A percentile compares a stretch with the other conserved stretches of the same genome.
These are phyloP conservation scores for Ustilago sp. DNA, from an alignment of 1,284 basidiomycete species.

Conservation along the genomic window DNA sequence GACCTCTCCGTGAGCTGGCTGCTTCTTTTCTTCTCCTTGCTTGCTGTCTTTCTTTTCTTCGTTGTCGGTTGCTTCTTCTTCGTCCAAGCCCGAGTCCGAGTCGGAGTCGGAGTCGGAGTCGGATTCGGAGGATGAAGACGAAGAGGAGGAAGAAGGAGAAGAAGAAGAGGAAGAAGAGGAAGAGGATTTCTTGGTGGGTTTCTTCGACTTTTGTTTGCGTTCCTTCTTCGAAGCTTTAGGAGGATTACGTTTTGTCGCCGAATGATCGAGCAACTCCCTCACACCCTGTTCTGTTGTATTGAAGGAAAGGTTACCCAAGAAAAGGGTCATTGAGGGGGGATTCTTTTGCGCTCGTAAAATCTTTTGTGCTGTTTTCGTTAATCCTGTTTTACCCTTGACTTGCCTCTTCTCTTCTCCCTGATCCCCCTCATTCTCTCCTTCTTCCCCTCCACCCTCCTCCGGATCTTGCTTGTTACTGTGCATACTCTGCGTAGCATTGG, in stretches of 20 bases:
- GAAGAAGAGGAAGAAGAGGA: conserved; percentile 13
- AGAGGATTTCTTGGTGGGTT: conserved; percentile 16
- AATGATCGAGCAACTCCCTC: conserved; percentile 76
- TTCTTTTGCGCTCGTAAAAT: conserved; percentile 85
- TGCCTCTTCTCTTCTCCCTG: not conserved
- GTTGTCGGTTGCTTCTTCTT: not conserved
- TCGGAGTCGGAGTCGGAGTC: conserved; percentile 15
- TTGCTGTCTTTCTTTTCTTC: conserved; percentile 67
- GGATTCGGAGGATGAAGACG: conserved; percentile 6
- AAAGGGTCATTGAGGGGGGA: conserved; percentile 83
- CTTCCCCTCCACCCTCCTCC: not conserved
- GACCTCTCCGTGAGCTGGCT: conserved; percentile 9
- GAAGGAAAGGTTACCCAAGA: conserved; percentile 90
- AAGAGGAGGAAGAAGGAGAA: conserved; percentile 27
- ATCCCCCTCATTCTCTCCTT: conserved; percentile 4
- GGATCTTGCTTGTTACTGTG: conserved; percentile 13
- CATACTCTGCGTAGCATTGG: conserved; percentile 1
- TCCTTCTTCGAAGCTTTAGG: conserved; percentile 19
- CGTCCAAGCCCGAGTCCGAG: too few relatives aligned
- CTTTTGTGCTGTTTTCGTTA: conserved; percentile 83
- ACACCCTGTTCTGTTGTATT: conserved; percentile 82
- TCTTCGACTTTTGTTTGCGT: conserved; percentile 4
- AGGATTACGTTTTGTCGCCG: conserved; percentile 46
- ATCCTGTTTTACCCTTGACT: conserved; percentile 67
- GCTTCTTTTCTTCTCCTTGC: conserved; percentile 3